phyloP scores from a whole-genome alignment of 225 moss, liverwort and hornwort species.

The Sphagnum tenellum region DNA sequence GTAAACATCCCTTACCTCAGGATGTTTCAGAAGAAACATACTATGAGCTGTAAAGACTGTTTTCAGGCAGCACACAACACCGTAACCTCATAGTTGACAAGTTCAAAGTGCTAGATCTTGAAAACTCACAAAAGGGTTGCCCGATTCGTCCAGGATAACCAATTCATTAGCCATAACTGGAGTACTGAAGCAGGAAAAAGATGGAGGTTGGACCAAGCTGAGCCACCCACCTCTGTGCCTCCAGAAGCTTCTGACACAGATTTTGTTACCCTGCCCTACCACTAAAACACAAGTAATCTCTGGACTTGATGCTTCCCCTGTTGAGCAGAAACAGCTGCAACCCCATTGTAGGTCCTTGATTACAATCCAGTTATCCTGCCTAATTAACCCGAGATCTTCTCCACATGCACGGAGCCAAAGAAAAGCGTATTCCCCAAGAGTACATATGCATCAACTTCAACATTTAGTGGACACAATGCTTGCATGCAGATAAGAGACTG shows the following conservation, averaged over 20 bases:
- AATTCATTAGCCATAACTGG: conserved; percentile 43
- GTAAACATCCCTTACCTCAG: neutral
- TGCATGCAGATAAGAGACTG: conserved; percentile 29
- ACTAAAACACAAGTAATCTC: conserved; percentile 89
- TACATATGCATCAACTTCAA: too few species aligned
- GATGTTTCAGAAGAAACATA: neutral
- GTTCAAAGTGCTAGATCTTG: too few species aligned
- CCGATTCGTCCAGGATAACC: conserved; percentile 60
- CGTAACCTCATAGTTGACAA: too few species aligned
- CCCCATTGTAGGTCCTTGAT: neutral
- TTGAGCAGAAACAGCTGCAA: conserved; percentile 46
- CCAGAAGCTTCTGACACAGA: conserved; percentile 82
- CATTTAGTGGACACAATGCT: neutral
- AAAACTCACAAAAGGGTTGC: conserved; percentile 61
- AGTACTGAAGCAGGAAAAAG: conserved; percentile 71
- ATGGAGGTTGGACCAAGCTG: conserved; percentile 68
- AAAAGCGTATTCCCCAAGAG: too few species aligned
- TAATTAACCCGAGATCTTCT: neutral
- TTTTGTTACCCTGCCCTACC: conserved; percentile 46
- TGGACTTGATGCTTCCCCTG: conserved; percentile 66
- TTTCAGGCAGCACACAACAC: too few species aligned
- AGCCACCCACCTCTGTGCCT: conserved; percentile 76
- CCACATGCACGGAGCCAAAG: too few species aligned
- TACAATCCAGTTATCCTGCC: neutral
- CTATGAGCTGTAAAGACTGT: neutral